Conservation (phyloP, 2,329 filamentous ascomycete genomes). For the Cercospora canescens region DNA sequence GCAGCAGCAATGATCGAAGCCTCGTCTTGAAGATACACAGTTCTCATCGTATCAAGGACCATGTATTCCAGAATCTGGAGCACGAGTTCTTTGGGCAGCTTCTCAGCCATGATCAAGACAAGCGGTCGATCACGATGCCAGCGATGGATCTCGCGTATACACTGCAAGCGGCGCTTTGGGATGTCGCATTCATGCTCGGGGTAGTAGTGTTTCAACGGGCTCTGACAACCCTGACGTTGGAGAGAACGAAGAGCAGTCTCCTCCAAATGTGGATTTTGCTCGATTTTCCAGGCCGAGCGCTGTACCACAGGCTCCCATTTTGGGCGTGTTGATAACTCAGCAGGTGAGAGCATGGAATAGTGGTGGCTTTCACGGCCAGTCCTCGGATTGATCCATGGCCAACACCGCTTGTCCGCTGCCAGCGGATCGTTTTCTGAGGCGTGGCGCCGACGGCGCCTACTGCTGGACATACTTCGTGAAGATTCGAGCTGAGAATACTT, state of each 20-base stretch:
- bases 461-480: neutral
- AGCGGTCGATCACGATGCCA: slow-evolving; percentile 14
- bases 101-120: slow-evolving; percentile 10
- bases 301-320: slow-evolving; percentile 16
- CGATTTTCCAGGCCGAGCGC: slow-evolving; percentile 3
- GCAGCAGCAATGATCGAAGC: slow-evolving; percentile 2
- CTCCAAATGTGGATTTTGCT: slow-evolving; percentile 9
- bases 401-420: neutral
- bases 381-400: neutral
- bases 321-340: neutral
- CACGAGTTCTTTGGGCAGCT: slow-evolving; percentile 17
- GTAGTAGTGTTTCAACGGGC: slow-evolving; percentile 13
- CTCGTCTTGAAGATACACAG: slow-evolving; percentile 2
- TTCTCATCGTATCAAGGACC: slow-evolving; percentile 5
- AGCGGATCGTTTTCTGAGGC: neutral
- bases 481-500: neutral
- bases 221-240: slow-evolving; percentile 16
- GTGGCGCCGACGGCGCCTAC: neutral
- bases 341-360: neutral
- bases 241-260: slow-evolving; percentile 13
- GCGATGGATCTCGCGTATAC: slow-evolving; percentile 11
- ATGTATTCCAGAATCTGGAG: slow-evolving; percentile 17
- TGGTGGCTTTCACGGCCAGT: neutral
- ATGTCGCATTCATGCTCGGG: slow-evolving; percentile 15
- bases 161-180: slow-evolving; percentile 11